phyloP scores from a whole-genome alignment of 352 stramenopile genomes.

The Pythium rishiriense region DNA sequence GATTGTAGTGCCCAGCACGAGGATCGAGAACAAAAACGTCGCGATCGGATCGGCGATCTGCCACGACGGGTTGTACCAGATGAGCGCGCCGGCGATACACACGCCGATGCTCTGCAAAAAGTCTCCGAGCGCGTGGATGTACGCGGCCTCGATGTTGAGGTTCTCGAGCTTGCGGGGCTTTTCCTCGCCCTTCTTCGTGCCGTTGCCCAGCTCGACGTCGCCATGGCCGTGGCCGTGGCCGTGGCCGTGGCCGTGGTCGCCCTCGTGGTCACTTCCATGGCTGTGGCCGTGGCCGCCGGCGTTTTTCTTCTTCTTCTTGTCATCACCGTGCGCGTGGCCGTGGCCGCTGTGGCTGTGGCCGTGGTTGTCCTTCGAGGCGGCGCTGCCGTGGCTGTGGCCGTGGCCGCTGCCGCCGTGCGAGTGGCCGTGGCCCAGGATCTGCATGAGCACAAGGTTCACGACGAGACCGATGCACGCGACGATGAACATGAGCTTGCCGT shows the following conservation, averaged over 20 bases:
- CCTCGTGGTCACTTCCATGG: conserved; percentile 39
- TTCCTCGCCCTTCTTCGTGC: conserved; percentile 20
- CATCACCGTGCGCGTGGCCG: conserved; percentile 37
- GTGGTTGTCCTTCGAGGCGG: conserved; percentile 35
- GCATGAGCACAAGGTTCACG: conserved; percentile 95
- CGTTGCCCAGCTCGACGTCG: conserved; percentile 21
- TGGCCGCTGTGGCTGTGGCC: conserved; percentile 38
- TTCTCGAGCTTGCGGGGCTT: conserved; percentile 72
- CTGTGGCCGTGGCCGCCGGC: conserved; percentile 40
- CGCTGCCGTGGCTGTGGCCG: conserved; percentile 41
- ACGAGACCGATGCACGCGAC: conserved; percentile 94
- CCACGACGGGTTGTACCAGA: conserved; percentile 97
- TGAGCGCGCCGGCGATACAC: conserved; percentile 93
- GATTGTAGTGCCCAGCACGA: conserved; percentile 94
- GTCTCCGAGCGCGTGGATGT: conserved; percentile 97
- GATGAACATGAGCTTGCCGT: conserved; percentile 97
- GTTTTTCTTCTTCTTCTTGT: conserved; percentile 23
- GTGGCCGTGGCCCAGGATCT: conserved; percentile 87
- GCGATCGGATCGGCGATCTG: conserved; percentile 96
- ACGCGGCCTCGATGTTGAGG: conserved; percentile 95
- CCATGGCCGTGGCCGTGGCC: conserved; percentile 33
- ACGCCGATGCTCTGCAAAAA: conserved; percentile 97
- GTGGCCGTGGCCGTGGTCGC: conserved; percentile 28
- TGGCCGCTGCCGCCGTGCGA: conserved; percentile 27
- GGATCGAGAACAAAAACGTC: conserved; percentile 96